A percentile compares a stretch with the other conserved stretches of the same genome.
These are phyloP conservation scores for Knufia petricola DNA, from an alignment of 2,329 filamentous ascomycete species.

Conservation along the genomic window DNA sequence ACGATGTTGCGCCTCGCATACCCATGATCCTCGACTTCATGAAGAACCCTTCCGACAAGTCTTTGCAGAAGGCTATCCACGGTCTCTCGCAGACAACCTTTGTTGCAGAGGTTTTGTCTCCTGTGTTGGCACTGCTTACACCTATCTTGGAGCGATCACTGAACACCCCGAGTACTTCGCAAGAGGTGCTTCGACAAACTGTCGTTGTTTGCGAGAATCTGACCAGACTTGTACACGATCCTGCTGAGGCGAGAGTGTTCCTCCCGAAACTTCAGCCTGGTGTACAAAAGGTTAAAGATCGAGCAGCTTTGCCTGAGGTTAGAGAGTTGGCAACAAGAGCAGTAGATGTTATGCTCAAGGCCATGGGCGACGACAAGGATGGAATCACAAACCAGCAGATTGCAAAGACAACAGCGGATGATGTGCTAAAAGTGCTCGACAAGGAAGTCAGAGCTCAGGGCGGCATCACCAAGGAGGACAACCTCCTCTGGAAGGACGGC, in stretches of 20 bases:
- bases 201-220: slow-evolving; percentile 96
- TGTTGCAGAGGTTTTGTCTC: slow-evolving; percentile 89
- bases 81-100: slow-evolving; percentile 97
- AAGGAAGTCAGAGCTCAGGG: slow-evolving; percentile 63
- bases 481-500: slow-evolving; percentile 53
- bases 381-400: slow-evolving; percentile 47
- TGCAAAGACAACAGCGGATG: slow-evolving; percentile 58
- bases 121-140: slow-evolving; percentile 86
- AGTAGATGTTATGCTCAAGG: slow-evolving; percentile 78
- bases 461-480: slow-evolving; percentile 53
- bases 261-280: slow-evolving; percentile 88
- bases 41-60: slow-evolving; percentile 82
- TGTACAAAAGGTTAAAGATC: slow-evolving; percentile 77
- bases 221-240: slow-evolving; percentile 94
- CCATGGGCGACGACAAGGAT: slow-evolving; percentile 66
- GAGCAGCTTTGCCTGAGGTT: slow-evolving; percentile 88
- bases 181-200: slow-evolving; percentile 91
- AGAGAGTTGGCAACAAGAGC: slow-evolving; percentile 79
- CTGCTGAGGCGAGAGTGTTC: slow-evolving; percentile 88
- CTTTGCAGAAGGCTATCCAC: slow-evolving; percentile 90
- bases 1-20: slow-evolving; percentile 87
- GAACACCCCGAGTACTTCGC: slow-evolving; percentile 79
- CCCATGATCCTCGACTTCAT: slow-evolving; percentile 89
- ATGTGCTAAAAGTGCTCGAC: slow-evolving; percentile 66
- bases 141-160: slow-evolving; percentile 89